Evolutionary conservation across 1,284 basidiomycete species (phyloP).

Genomic region (Melampsora americana): DNA sequence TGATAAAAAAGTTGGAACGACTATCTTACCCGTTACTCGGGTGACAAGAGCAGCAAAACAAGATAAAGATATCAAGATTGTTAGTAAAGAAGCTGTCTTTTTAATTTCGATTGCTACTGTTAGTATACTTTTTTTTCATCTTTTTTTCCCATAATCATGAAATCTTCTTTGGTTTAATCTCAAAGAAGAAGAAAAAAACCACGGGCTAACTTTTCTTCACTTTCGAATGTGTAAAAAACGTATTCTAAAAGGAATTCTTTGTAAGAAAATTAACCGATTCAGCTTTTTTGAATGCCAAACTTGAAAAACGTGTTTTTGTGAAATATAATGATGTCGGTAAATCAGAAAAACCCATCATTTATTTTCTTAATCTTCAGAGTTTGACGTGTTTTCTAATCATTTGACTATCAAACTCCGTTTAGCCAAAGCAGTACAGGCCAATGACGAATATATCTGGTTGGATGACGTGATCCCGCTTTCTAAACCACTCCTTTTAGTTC

Average conservation of each 20-base stretch:
- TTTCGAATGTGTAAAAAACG: conserved; percentile 2
- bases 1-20: conserved; percentile 58
- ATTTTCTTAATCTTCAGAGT: background rate
- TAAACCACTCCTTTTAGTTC: conserved; percentile 13
- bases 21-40: conserved; percentile 22
- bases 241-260: conserved; percentile 34
- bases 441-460: conserved; percentile 39
- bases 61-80: conserved; percentile 45
- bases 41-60: conserved; percentile 38
- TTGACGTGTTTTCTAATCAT: background rate
- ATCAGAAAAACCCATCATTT: background rate
- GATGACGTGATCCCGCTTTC: conserved; percentile 39
- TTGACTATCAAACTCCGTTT: background rate
- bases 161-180: background rate
- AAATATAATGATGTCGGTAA: conserved; percentile 42
- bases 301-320: conserved; percentile 36
- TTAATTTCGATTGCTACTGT: conserved; percentile 41
- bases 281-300: conserved; percentile 30
- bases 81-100: conserved; percentile 31
- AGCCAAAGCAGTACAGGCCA: conserved; percentile 30
- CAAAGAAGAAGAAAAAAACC: background rate
- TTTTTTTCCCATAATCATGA: background rate
- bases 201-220: background rate
- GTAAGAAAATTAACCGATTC: conserved; percentile 40
- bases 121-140: background rate